These are phyloP conservation scores for Kluyveromyces sp. DNA, from an alignment of 1,139 yeast species.

Conservation along the genomic window DNA sequence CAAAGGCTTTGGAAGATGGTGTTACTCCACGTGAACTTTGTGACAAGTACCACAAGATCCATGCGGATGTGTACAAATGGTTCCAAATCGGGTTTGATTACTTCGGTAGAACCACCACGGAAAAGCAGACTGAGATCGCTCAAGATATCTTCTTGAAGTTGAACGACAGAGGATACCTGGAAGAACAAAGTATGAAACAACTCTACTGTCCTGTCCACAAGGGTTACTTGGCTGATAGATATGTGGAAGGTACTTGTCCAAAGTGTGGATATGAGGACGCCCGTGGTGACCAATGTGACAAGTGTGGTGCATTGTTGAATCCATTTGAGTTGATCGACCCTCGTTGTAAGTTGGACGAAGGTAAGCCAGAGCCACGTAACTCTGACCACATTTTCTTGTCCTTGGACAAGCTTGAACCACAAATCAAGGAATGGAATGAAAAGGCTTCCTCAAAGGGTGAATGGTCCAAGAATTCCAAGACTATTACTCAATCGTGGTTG, in stretches of 20 bases:
- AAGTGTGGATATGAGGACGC: constrained; percentile 93
- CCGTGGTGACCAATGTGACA: constrained; percentile 98
- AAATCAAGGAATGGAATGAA: constrained; percentile 64
- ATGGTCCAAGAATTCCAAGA: constrained; percentile 88
- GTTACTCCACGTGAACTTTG: constrained; percentile 83
- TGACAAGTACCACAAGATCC: constrained; percentile 81
- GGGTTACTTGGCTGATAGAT: constrained; percentile 91
- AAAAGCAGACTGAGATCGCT: constrained; percentile 86
- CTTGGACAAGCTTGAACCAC: constrained; percentile 74
- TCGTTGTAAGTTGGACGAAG: constrained; percentile 85
- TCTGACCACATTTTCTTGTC: constrained; percentile 83
- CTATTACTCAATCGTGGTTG: constrained; percentile 87
- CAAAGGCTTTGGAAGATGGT: constrained; percentile 91
- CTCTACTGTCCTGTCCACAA: constrained; percentile 85
- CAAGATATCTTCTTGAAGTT: constrained; percentile 82
- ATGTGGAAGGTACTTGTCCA: constrained; percentile 96
- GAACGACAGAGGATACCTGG: constrained; percentile 65
- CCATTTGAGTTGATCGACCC: constrained; percentile 92
- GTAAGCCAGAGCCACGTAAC: constrained; percentile 68
- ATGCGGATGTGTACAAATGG: constrained; percentile 90
- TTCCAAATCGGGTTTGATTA: constrained; percentile 89
- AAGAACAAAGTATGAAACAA: constrained; percentile 83
- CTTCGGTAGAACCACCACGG: constrained; percentile 95
- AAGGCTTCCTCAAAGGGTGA: constrained; percentile 61
- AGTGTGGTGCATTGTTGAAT: constrained; percentile 82